Evolutionary conservation across 2,329 filamentous ascomycete genomes (phyloP).

Genomic region (Diaporthe ampelina): DNA sequence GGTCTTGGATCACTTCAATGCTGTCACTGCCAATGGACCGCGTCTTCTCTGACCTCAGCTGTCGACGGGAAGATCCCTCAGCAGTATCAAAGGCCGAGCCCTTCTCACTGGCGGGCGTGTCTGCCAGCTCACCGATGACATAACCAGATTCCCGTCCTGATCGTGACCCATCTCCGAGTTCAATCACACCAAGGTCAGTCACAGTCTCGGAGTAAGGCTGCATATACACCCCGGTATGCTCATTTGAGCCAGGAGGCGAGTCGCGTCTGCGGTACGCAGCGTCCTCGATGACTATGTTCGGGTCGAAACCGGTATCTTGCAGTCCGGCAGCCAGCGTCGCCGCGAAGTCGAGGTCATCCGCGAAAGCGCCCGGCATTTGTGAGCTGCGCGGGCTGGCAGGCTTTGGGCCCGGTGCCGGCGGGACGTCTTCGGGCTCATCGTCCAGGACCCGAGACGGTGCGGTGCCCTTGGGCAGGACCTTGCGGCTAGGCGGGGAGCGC

Average conservation of each 20-base stretch:
- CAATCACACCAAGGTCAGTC: slow-evolving; percentile 55
- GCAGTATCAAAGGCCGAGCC: slow-evolving; percentile 45
- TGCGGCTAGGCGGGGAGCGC: slow-evolving; percentile 38
- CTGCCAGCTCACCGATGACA: slow-evolving; percentile 61
- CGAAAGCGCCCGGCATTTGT: slow-evolving; percentile 76
- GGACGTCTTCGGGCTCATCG: slow-evolving; percentile 42
- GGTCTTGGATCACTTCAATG: slow-evolving; percentile 43
- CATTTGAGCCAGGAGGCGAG: slow-evolving; percentile 73
- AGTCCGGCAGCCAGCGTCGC: slow-evolving; percentile 78
- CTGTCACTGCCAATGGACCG: slow-evolving; percentile 49
- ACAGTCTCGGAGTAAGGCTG: slow-evolving; percentile 64
- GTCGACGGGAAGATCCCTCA: slow-evolving; percentile 43
- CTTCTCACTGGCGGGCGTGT: slow-evolving; percentile 56
- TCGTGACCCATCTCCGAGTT: slow-evolving; percentile 50
- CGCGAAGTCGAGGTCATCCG: slow-evolving; percentile 77
- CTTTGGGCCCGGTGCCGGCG: slow-evolving; percentile 68
- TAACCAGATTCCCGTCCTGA: slow-evolving; percentile 56
- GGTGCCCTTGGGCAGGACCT: slow-evolving; percentile 35
- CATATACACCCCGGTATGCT: slow-evolving; percentile 58
- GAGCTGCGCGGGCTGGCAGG: slow-evolving; percentile 61
- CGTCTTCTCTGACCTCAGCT: slow-evolving; percentile 48
- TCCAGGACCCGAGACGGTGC: slow-evolving; percentile 32
- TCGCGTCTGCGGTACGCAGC: slow-evolving; percentile 73
- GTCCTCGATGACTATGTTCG: slow-evolving; percentile 78
- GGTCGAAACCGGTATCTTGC: slow-evolving; percentile 78